Conservation (phyloP, 2,329 filamentous ascomycete species). For the Nemania bipapillata region DNA sequence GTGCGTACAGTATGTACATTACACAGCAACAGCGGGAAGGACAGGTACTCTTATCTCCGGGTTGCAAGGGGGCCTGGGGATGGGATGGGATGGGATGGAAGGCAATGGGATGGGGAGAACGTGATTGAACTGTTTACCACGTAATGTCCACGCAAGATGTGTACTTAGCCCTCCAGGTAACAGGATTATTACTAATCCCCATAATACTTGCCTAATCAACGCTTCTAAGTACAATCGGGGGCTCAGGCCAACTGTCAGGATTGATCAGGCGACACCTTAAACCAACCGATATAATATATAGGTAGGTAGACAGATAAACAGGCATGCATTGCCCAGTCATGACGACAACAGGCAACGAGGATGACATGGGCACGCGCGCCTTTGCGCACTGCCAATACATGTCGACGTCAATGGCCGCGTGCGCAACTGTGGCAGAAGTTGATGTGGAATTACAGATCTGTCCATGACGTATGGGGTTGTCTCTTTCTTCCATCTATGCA, state of each 20-base stretch:
- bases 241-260: background rate
- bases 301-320: background rate
- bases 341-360: slow-evolving; percentile 6
- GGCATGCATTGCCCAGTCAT: background rate
- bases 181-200: slow-evolving; percentile 17
- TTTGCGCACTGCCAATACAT: background rate
- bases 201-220: slow-evolving; percentile 5
- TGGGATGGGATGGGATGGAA: background rate
- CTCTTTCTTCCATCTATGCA: no score
- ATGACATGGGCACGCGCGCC: slow-evolving; percentile 5
- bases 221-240: background rate
- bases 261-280: slow-evolving; percentile 8
- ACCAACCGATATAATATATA: slow-evolving; percentile 1
- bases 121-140: slow-evolving; percentile 11
- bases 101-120: no score
- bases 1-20: no score
- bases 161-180: background rate
- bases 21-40: slow-evolving; percentile 1
- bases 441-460: background rate
- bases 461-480: no score
- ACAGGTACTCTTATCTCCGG: slow-evolving; percentile 27
- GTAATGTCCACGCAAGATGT: slow-evolving; percentile 26
- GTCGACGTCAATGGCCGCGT: background rate
- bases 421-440: background rate
- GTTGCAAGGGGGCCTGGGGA: no score